phyloP scores from a whole-genome alignment of 768 basidiomycete genomes.

The Mycena capillaripes region DNA sequence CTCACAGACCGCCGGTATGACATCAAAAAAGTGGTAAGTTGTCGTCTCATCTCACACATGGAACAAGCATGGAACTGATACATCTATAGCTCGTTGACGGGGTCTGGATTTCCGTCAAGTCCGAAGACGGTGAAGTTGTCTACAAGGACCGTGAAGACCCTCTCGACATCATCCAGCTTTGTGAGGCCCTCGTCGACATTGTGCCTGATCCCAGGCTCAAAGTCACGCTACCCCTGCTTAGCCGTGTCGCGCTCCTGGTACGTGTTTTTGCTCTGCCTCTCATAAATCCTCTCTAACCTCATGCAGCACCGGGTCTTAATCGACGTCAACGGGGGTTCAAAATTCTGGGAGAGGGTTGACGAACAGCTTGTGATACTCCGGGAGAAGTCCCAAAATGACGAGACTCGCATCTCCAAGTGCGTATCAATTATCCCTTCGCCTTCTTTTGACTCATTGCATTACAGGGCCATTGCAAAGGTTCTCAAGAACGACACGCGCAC shows the following conservation, averaged over 20 bases:
- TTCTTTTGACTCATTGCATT: neutral
- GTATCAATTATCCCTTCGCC: neutral
- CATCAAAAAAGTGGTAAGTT: conserved; percentile 12
- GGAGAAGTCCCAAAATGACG: no score
- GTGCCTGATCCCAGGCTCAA: neutral
- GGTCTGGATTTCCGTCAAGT: conserved; percentile 1
- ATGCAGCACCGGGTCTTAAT: no score
- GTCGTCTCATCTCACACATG: neutral
- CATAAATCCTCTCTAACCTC: no score
- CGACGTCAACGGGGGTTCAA: no score
- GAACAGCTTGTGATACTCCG: no score
- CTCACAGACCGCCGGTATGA: conserved; percentile 20
- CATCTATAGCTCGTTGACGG: neutral
- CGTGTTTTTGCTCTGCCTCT: no score
- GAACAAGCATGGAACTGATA: neutral
- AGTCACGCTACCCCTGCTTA: conserved; percentile 18
- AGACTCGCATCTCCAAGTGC: no score
- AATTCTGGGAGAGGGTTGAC: no score
- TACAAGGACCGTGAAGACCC: neutral
- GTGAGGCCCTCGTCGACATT: conserved; percentile 5
- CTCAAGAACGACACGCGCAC: neutral
- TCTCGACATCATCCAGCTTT: conserved; percentile 15
- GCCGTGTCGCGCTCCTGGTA: neutral
- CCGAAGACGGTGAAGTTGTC: neutral
- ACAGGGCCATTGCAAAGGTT: neutral